Conservation (phyloP, 805 yeast genomes). For the Danielia oregonensis region DNA sequence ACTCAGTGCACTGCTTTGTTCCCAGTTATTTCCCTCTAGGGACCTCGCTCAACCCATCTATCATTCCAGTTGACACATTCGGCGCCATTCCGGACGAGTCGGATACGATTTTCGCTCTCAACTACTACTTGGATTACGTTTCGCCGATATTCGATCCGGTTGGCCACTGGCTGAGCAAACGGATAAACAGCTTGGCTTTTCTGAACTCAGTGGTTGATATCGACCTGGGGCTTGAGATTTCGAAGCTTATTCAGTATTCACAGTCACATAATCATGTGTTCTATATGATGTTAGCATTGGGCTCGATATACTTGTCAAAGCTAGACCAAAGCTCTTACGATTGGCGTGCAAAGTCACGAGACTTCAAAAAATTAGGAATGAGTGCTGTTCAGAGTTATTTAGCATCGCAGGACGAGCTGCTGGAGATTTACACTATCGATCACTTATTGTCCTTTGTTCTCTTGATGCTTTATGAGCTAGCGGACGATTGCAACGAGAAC, state of each 20-base stretch:
- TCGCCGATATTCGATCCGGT: conserved; percentile 29
- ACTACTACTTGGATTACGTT: conserved; percentile 22
- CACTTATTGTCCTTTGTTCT: conserved; percentile 19
- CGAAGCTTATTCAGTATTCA: conserved; percentile 22
- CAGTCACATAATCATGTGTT: conserved; percentile 20
- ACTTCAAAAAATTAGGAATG: conserved; percentile 17
- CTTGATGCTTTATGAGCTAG: conserved; percentile 23
- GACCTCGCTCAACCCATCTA: conserved; percentile 18
- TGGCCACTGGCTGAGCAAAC: conserved; percentile 5
- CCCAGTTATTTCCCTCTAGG: conserved; percentile 1
- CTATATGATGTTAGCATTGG: conserved; percentile 22
- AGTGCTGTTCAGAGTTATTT: conserved; percentile 5
- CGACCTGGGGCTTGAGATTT: conserved; percentile 22
- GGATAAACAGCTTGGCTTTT: not conserved
- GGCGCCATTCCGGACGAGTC: conserved; percentile 7
- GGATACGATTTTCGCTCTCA: conserved; percentile 19
- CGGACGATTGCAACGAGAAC: conserved; percentile 22
- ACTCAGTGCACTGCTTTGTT: not conserved
- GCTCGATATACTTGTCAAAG: conserved; percentile 22
- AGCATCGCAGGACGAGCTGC: not conserved
- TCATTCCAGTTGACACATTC: conserved; percentile 21
- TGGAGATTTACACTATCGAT: conserved; percentile 11
- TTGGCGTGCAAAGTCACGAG: conserved; percentile 18
- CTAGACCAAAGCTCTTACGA: conserved; percentile 7
- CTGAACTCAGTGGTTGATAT: conserved; percentile 8